Conservation (phyloP, 2,329 filamentous ascomycete species). For the Ophiocordyceps camponoti-leonardi region DNA sequence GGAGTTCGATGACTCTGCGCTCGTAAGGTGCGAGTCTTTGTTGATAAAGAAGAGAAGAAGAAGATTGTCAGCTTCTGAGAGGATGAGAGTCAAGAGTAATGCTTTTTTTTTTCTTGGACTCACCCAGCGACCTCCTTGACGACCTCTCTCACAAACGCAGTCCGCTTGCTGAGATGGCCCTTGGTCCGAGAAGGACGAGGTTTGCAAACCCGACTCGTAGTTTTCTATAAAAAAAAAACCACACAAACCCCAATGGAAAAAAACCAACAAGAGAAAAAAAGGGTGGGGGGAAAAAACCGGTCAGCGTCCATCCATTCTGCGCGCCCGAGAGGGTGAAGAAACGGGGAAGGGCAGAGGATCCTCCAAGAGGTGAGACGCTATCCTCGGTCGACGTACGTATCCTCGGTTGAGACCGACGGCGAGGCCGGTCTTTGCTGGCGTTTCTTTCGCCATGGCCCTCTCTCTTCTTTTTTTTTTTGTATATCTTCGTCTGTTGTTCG, state of each 20-base stretch:
- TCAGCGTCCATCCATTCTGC: conserved; percentile 47
- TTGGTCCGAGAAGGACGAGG: conserved; percentile 71
- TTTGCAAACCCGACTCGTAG: conserved; percentile 62
- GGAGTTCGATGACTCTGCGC: conserved; percentile 96
- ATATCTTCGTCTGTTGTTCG: too few species aligned
- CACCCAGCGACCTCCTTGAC: conserved; percentile 97
- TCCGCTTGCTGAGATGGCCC: conserved; percentile 93
- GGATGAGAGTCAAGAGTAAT: neutral
- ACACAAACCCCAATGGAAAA: too few species aligned
- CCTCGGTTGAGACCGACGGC: conserved; percentile 46
- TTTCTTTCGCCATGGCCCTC: conserved; percentile 38
- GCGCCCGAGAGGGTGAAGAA: conserved; percentile 10
- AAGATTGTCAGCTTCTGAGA: neutral
- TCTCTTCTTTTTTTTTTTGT: too few species aligned
- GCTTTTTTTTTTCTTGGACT: too few species aligned
- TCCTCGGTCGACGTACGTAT: conserved; percentile 37
- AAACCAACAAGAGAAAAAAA: conserved; percentile 4
- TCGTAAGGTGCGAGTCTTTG: conserved; percentile 85
- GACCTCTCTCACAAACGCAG: conserved; percentile 90
- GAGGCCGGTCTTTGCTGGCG: conserved; percentile 38
- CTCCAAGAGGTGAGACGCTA: conserved; percentile 62
- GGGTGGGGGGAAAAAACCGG: conserved; percentile 16
- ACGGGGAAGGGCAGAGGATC: conserved; percentile 39
- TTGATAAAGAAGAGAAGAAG: neutral
- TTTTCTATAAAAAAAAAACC: too few species aligned